A percentile compares a stretch with the other conserved stretches of the same genome.
Evolutionary conservation across 352 stramenopile genomes (phyloP).

Genomic region (Plasmopara viticola): DNA sequence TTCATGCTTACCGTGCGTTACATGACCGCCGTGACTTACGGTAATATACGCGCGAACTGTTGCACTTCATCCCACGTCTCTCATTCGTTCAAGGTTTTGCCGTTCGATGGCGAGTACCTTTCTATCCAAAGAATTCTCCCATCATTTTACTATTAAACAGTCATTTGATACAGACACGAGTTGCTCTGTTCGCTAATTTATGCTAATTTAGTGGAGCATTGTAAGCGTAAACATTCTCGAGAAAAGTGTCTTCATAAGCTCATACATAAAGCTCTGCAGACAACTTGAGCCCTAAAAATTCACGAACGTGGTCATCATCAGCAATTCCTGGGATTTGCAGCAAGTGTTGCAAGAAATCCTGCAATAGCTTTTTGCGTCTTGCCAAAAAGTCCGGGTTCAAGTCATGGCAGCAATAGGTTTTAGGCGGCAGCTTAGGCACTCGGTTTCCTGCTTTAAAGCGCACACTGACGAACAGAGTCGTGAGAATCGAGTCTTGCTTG

Average conservation of each 20-base stretch:
- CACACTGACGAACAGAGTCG: slow-evolving; percentile 25
- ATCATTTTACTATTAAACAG: no score
- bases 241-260: not conserved
- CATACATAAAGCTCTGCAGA: slow-evolving; percentile 60
- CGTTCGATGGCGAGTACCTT: no score
- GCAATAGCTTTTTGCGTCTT: slow-evolving; percentile 43
- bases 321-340: slow-evolving; percentile 57
- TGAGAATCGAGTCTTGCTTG: slow-evolving; percentile 5
- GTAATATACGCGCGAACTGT: no score
- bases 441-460: slow-evolving; percentile 36
- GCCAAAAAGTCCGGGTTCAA: slow-evolving; percentile 64
- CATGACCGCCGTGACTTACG: no score
- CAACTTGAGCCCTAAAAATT: slow-evolving; percentile 60
- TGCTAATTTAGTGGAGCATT: no score
- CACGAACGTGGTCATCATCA: slow-evolving; percentile 43
- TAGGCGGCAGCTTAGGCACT: slow-evolving; percentile 49
- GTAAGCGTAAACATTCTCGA: no score
- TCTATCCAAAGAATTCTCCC: no score
- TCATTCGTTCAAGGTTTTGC: no score
- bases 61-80: no score
- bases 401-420: slow-evolving; percentile 67
- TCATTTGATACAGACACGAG: no score
- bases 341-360: slow-evolving; percentile 51
- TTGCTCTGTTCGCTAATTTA: no score
- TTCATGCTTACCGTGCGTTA: no score